Base-by-base conservation (phyloP, 163 green algal species). In the Scenedesmus sp. region DNA sequence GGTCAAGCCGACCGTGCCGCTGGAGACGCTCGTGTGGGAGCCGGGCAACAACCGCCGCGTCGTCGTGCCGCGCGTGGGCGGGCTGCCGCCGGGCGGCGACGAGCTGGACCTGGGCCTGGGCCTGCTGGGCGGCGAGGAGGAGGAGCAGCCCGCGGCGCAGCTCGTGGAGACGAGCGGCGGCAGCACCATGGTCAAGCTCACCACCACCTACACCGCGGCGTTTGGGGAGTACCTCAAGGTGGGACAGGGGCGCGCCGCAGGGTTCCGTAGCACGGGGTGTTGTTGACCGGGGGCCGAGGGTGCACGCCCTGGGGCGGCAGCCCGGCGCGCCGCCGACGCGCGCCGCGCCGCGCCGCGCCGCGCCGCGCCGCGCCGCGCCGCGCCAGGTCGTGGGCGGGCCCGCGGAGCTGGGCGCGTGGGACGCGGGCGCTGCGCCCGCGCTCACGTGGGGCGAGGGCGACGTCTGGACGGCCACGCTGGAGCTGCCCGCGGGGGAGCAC, bases 351-450 rank as follows among this genome's bases (percentile, higher is more conserved):
- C n/a, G n/a, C n/a, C 22, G 62, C 45, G 24, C 80, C 6, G 79
- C 28, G 1, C 79, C 81, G 33, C 71, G 79, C 26, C 71, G 81
- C 69, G 17, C 10, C 6, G 80, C 70, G 78, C n/a, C n/a, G 7
- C 39, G 10, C 39, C 82, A 87, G 71, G 53, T 87, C 9, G 83
- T 85, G 39, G 42, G 83, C n/a, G 71, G 65, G n/a, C n/a, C 63
- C n/a, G 47, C 83, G 6, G 83, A 88, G 70, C 64, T 86, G 39
- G 83, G 83, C 17, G 63, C 29, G 20, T 82, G 78, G 53, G n/a
- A 72, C 14, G 78, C 83, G 2, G 78, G 81, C 36, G 78, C 84
- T 17, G 77, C 77, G 4, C 77, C 67, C 15, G 44, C 33, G 42
- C 75, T 84, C 50, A 76, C 62, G 11, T 84, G 78, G 78, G 39